Evolutionary conservation across 1,139 yeast genomes (phyloP).

Genomic region (Sugiyamaella novakii): DNA sequence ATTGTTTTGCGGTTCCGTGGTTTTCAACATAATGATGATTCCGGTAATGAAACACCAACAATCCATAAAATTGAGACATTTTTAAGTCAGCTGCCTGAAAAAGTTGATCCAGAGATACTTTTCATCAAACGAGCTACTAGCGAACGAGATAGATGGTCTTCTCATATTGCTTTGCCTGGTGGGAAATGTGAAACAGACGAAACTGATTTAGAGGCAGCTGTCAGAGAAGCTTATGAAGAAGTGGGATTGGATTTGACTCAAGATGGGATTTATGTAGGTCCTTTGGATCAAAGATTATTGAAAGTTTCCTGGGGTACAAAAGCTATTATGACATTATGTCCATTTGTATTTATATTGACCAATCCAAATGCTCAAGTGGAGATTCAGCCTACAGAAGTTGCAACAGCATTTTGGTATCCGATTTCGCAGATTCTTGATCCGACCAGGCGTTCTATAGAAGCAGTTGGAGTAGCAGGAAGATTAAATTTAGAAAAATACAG

Average conservation of each 20-base stretch:
- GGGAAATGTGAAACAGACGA: conserved; percentile 45
- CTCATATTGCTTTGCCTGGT: conserved; percentile 48
- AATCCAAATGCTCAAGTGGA: conserved; percentile 31
- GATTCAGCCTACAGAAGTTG: conserved; percentile 43
- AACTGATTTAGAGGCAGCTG: conserved; percentile 41
- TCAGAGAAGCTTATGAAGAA: conserved; percentile 45
- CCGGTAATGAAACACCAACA: background rate
- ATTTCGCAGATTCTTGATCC: conserved; percentile 35
- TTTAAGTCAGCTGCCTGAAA: conserved; percentile 16
- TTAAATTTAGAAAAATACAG: conserved; percentile 29
- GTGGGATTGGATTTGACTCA: conserved; percentile 43
- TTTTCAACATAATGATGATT: conserved; percentile 4
- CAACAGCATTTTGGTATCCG: conserved; percentile 46
- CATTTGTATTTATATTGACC: conserved; percentile 41
- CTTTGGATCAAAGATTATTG: conserved; percentile 43
- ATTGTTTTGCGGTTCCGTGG: conserved; percentile 32
- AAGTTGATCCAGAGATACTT: conserved; percentile 35
- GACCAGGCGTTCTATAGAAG: conserved; percentile 28
- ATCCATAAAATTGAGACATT: conserved; percentile 2
- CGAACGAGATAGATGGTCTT: conserved; percentile 46
- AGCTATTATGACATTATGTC: conserved; percentile 43
- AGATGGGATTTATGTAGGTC: conserved; percentile 38
- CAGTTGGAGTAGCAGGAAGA: conserved; percentile 36
- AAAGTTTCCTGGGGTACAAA: conserved; percentile 42
- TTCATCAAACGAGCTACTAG: conserved; percentile 44